Base-by-base conservation (phyloP, 768 basidiomycete genomes). In the Mycena latifolia region DNA sequence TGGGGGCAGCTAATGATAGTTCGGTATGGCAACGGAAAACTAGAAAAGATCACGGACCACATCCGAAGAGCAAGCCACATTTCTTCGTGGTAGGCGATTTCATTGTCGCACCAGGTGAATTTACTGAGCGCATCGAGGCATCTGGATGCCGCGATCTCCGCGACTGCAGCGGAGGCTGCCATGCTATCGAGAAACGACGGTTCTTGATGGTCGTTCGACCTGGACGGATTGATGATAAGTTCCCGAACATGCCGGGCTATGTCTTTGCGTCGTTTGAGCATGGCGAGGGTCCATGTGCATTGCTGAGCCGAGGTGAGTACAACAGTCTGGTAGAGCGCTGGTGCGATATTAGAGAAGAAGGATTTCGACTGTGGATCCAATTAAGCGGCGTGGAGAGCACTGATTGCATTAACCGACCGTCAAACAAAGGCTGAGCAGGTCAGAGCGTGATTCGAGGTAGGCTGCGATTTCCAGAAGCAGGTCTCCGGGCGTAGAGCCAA, bases 11-110 rank as follows among this genome's bases (percentile, higher is more conserved):
- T 93, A 43, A 39, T 48, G 61, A 46, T 46, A 3, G 57, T 70
- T 39, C 65, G 46, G 63, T 29, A 37, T 31, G 17, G 9, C 24
- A 56, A 24, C 29, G 41, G 55, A 35, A 29, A 54, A 25, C 18
- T 24, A 6, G 27, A 12, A 24, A 74, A 15, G 27, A 29, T 18
- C 27, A 24, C 85, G 73, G 69, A 93, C 92, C 86, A 88, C 57
- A 86, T 77, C 39, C 90, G 86, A 70, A 94, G 79, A 47, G 89
- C 86, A 65, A 90, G 85, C 92, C 92, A 94, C 89, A 94, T 90
- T 66, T 90, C 88, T 64, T 93, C 92, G 66, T 86, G 78, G 35
- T 83, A 85, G 18, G 89, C 86, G 35, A 88, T 79, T 73, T 91
- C 89, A 15, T 91, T 90, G 5, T 86, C 89, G 65, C 89, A 89